phyloP scores from a whole-genome alignment of 1,139 yeast genomes.

The Hyphopichia buzzinii region DNA sequence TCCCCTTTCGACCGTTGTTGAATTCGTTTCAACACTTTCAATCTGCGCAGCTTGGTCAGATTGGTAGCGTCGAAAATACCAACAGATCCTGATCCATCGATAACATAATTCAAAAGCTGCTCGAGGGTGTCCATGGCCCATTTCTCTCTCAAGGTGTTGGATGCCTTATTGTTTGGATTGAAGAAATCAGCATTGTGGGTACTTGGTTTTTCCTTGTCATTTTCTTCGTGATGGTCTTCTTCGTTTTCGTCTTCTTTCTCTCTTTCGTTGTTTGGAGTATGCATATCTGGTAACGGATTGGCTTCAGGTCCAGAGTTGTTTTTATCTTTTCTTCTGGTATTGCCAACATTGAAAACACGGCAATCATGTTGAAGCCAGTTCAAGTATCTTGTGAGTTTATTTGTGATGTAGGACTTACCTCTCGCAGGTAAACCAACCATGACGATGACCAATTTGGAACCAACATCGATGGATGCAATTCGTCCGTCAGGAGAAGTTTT shows the following conservation, averaged over 20 bases:
- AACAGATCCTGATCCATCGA: constrained; percentile 82
- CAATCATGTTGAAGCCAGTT: constrained; percentile 94
- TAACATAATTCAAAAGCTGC: constrained; percentile 74
- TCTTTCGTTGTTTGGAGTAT: constrained; percentile 33
- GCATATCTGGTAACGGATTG: constrained; percentile 66
- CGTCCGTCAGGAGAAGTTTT: constrained; percentile 81
- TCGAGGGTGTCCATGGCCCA: constrained; percentile 97
- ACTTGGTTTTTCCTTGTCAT: constrained; percentile 12
- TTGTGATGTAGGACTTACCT: constrained; percentile 90
- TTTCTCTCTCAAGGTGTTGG: constrained; percentile 71
- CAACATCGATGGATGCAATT: constrained; percentile 68
- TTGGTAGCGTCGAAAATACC: constrained; percentile 97
- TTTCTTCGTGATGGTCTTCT: not conserved
- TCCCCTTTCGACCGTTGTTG: constrained; percentile 69
- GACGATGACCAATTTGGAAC: constrained; percentile 83
- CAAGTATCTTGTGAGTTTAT: constrained; percentile 79
- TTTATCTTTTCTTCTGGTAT: constrained; percentile 79
- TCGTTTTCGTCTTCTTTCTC: not conserved
- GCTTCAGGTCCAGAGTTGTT: constrained; percentile 68
- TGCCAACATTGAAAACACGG: constrained; percentile 89
- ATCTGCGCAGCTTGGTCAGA: constrained; percentile 74
- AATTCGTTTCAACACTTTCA: constrained; percentile 65
- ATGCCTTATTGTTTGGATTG: constrained; percentile 70
- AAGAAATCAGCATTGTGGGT: constrained; percentile 80
- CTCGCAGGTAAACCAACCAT: constrained; percentile 95